Evolutionary conservation across 176 grass and related monocot genomes (phyloP).

Genomic region (Ampelocalamus luodianensis): DNA sequence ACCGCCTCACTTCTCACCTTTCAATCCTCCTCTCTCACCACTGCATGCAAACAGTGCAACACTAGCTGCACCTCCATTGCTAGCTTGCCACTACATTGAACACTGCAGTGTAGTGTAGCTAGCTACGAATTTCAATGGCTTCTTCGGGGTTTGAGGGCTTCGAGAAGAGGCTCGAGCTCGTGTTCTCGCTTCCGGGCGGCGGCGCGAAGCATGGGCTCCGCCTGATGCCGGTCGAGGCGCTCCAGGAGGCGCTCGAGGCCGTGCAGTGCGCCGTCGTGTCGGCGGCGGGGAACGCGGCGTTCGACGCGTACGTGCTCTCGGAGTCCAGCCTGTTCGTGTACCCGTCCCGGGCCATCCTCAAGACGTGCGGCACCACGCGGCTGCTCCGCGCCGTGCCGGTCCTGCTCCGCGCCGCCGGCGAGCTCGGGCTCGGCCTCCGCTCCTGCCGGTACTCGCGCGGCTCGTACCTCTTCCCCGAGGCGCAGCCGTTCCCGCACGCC

Average conservation of each 20-base stretch:
- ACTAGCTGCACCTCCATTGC: background rate
- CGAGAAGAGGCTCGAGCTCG: conserved; percentile 59
- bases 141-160: conserved; percentile 50
- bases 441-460: conserved; percentile 50
- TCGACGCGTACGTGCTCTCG: conserved; percentile 54
- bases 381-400: conserved; percentile 38
- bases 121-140: conserved; percentile 26
- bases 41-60: conserved; percentile 18
- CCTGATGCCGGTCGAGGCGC: conserved; percentile 7
- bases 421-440: conserved; percentile 38
- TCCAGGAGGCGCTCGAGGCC: conserved; percentile 32
- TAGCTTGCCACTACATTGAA: background rate
- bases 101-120: background rate
- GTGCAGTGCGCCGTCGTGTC: conserved; percentile 60
- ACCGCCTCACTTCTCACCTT: background rate
- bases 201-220: conserved; percentile 34
- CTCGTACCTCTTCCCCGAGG: conserved; percentile 50
- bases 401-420: conserved; percentile 32
- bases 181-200: conserved; percentile 19
- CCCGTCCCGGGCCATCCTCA: conserved; percentile 40
- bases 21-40: background rate
- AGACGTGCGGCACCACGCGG: conserved; percentile 56
- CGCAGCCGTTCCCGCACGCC: conserved; percentile 49
- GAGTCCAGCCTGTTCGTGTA: conserved; percentile 63
- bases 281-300: conserved; percentile 33